Conservation (phyloP, 1,139 yeast species). For the Taiozyma sp. region DNA sequence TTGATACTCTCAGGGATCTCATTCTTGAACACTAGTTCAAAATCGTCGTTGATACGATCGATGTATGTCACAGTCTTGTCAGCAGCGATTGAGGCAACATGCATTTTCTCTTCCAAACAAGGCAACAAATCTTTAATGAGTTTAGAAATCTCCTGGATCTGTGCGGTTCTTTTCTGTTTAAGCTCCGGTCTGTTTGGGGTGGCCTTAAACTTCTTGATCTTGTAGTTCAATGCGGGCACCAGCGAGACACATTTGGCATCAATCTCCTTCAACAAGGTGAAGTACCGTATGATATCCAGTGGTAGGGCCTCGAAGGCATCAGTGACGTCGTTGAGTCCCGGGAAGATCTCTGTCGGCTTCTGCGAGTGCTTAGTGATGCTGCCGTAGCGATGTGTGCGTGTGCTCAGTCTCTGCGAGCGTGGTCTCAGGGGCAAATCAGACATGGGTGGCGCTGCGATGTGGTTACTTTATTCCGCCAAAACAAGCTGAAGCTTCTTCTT, state of each 20-base stretch:
- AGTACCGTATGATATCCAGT: conserved; percentile 71
- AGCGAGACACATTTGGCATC: conserved; percentile 88
- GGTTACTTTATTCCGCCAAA: no score
- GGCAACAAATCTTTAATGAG: conserved; percentile 74
- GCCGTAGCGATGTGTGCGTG: conserved; percentile 4
- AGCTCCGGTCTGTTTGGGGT: conserved; percentile 4
- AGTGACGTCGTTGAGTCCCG: conserved; percentile 86
- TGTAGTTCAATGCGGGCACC: conserved; percentile 58
- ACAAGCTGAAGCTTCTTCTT: no score
- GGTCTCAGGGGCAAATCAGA: conserved; percentile 14
- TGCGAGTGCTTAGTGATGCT: conserved; percentile 1
- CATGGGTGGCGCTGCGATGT: not conserved
- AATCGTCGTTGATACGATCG: conserved; percentile 73
- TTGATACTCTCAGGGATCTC: conserved; percentile 59
- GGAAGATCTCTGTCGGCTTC: conserved; percentile 36
- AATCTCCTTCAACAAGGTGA: conserved; percentile 85
- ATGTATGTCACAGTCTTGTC: conserved; percentile 71
- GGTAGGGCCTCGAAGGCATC: conserved; percentile 95
- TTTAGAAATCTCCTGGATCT: conserved; percentile 32
- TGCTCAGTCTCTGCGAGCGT: conserved; percentile 14
- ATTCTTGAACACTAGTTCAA: conserved; percentile 62
- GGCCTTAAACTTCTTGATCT: conserved; percentile 51
- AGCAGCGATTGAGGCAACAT: conserved; percentile 87
- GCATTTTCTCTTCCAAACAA: conserved; percentile 94
- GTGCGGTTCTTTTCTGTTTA: conserved; percentile 9